These are phyloP conservation scores for Linum lewisii DNA, from an alignment of 345 rosid genomes.

Conservation along the genomic window DNA sequence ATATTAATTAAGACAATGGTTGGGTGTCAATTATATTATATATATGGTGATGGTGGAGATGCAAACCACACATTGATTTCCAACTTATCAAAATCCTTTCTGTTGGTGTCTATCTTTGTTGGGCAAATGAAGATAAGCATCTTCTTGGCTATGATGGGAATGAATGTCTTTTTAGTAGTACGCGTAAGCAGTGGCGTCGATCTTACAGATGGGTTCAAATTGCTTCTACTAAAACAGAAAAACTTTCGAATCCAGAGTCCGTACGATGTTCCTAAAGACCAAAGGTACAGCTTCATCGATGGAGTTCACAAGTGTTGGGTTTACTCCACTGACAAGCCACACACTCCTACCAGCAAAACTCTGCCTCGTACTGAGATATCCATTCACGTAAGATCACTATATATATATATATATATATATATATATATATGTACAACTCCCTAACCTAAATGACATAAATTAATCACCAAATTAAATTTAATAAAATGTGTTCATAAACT, in stretches of 20 bases:
- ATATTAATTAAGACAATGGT: too few species aligned
- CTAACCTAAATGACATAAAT: too few species aligned
- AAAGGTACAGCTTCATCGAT: background rate
- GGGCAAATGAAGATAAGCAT: too few species aligned
- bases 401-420: background rate
- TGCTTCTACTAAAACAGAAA: background rate
- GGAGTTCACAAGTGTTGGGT: background rate
- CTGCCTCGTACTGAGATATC: slow-evolving; percentile 19
- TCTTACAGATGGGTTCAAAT: background rate
- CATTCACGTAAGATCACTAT: slow-evolving; percentile 11
- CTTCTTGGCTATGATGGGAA: too few species aligned
- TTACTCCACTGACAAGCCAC: slow-evolving; percentile 19
- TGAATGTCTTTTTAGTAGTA: too few species aligned
- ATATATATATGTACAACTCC: background rate
- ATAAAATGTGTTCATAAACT: background rate
- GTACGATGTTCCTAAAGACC: background rate
- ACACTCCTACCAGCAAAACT: slow-evolving; percentile 11
- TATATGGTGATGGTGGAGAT: too few species aligned
- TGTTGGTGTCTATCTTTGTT: background rate
- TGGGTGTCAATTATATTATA: too few species aligned
- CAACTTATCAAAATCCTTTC: too few species aligned
- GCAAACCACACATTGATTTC: too few species aligned
- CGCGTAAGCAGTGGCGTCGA: background rate
- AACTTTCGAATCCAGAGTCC: background rate
- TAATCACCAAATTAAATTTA: too few species aligned